A percentile compares a stretch with the other conserved stretches of the same genome.
Conservation (phyloP, 164 flowering plant genomes). For the Tinospora cordifolia region DNA sequence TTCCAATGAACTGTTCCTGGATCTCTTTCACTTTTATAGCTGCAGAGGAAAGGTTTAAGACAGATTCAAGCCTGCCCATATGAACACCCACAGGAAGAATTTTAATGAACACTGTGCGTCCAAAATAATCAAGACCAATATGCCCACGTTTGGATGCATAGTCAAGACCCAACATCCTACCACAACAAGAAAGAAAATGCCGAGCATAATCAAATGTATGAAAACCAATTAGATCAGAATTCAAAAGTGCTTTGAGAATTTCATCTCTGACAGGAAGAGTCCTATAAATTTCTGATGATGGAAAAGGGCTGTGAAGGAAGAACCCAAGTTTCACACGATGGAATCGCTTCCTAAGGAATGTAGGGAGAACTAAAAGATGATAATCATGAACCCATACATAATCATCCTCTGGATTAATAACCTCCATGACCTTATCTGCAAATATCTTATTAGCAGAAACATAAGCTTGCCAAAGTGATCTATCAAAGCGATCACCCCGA, state of each 20-base stretch:
- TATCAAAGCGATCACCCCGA: slow-evolving; percentile 69
- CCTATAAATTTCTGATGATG: slow-evolving; percentile 79
- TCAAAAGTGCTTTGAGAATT: slow-evolving; percentile 56
- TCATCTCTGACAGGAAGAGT: slow-evolving; percentile 83
- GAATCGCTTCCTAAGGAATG: slow-evolving; percentile 61
- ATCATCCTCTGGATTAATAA: slow-evolving; percentile 67
- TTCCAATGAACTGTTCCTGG: slow-evolving; percentile 46
- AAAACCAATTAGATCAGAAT: slow-evolving; percentile 69
- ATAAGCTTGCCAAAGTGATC: slow-evolving; percentile 75
- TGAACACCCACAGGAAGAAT: slow-evolving; percentile 73
- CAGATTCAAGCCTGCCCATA: slow-evolving; percentile 68
- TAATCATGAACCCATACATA: slow-evolving; percentile 88
- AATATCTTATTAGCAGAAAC: slow-evolving; percentile 72
- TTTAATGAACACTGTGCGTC: slow-evolving; percentile 66
- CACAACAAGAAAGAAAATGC: slow-evolving; percentile 77
- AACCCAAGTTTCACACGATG: slow-evolving; percentile 70
- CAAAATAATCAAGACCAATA: slow-evolving; percentile 75
- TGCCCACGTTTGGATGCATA: slow-evolving; percentile 73
- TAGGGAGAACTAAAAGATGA: slow-evolving; percentile 83
- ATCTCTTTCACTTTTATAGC: slow-evolving; percentile 47
- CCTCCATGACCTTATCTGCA: slow-evolving; percentile 75
- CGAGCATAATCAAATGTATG: slow-evolving; percentile 94
- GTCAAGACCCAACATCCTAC: slow-evolving; percentile 75
- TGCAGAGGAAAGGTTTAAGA: slow-evolving; percentile 46
- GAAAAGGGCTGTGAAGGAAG: slow-evolving; percentile 90